Evolutionary conservation across 495 filamentous ascomycete genomes (phyloP), one percentile per base, ranked within the genome.

Genomic region (Patellaria atrata): DNA sequence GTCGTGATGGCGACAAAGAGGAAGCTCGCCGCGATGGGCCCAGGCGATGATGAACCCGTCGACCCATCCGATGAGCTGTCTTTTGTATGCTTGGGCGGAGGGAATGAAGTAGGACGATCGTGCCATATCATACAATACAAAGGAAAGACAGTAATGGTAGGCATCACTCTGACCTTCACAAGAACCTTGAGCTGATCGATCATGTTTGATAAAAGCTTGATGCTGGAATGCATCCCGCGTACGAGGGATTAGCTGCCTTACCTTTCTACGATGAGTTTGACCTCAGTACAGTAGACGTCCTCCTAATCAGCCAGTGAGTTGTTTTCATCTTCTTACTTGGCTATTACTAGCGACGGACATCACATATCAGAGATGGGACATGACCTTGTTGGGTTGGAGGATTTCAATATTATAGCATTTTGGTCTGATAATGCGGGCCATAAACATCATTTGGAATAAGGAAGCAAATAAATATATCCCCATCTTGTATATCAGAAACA

Each of bases 221-320:
- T 64, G 89, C 89, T 26, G 89, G 89, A 10, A 83, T 92, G 59
- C 89, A 96, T 48, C 84, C 89, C 25, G 89, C 83, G n/a, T 93
- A 93, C 53, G 87, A 94, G 43, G 89, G 89, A 5, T 76, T 94
- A 32, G 80, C 85, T 11, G 79, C 82, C 23, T 72, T 97, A 6
- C 89, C 89, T 0, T 97, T 93, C 64, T 97, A 93, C 53, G 89
- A 97, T 53, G 86, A 97, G 51, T 97, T 94, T 53, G 89, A 97
- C 54, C 63, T 97, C 21, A 94, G 89, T 57, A 92, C 81, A 4
- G 87, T 97, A 25, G 91, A 97, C 59, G 79, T 97, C 45, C 78
- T 96, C 29, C 62, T 97, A 28, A 92, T 97, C 47, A 94, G 82
- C 71, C 89, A 97, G 85, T 94, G 83, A 73, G 85, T 65, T 33